These are phyloP conservation scores for Alloascoidea africana DNA, from an alignment of 805 yeast species.

Conservation along the genomic window DNA sequence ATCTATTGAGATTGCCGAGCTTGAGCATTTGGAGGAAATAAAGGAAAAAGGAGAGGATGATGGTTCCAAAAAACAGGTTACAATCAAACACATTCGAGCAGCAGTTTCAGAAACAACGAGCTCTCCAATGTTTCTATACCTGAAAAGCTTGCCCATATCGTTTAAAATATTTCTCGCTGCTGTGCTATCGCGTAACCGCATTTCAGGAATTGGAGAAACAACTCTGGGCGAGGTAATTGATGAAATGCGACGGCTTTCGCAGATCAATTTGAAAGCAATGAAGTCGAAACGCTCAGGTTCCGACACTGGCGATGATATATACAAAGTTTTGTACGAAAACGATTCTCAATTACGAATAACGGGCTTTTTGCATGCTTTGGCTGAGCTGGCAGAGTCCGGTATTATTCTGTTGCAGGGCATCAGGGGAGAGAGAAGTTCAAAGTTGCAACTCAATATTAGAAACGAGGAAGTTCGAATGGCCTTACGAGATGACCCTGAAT, in stretches of 20 bases:
- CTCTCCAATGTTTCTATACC: conserved; percentile 51
- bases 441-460: conserved; percentile 51
- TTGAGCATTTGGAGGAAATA: conserved; percentile 21
- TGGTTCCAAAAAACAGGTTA: conserved; percentile 31
- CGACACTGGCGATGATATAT: conserved; percentile 16
- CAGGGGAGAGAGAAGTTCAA: conserved; percentile 50
- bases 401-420: conserved; percentile 51
- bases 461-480: conserved; percentile 54
- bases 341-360: conserved; percentile 31
- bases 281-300: conserved; percentile 10
- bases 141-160: conserved; percentile 46
- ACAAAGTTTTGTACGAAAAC: conserved; percentile 19
- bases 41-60: conserved; percentile 7
- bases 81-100: conserved; percentile 57
- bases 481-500: conserved; percentile 37
- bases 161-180: conserved; percentile 64
- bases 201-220: conserved; percentile 59
- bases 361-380: conserved; percentile 43
- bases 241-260: conserved; percentile 44
- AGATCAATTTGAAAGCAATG: conserved; percentile 21
- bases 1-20: conserved; percentile 80
- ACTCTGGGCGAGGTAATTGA: conserved; percentile 65
- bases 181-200: conserved; percentile 42
- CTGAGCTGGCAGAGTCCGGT: conserved; percentile 70
- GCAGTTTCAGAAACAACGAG: conserved; percentile 71